Evolutionary conservation across 768 basidiomycete genomes (phyloP), one percentile per base, ranked within the genome.

Genomic region (Boletus pseudopeckii): DNA sequence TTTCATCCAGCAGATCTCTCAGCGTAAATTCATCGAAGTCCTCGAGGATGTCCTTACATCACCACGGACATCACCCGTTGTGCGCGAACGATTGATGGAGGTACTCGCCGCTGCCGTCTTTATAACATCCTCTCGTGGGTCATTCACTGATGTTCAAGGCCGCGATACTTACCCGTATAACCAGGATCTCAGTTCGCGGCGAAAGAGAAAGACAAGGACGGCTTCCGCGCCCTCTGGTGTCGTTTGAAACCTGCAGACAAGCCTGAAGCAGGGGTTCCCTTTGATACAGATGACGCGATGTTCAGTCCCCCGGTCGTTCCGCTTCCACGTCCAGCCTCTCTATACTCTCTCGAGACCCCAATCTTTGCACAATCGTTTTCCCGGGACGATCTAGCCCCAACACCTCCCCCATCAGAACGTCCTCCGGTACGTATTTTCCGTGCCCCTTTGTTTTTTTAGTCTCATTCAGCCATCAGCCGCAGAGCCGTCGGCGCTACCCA

Each of bases 101-200:
- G 86, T 94, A 0, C 74, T 97, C 4, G 90, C 85, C 3, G 91
- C 89, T 20, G 87, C 92, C 8, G 86, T 88, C 1, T 94, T 80
- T 64, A 66, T 70, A 24, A 66, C 65, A 6, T 66, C 62, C 0
- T 56, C 62, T 32, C 65, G 67, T 68, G 60, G 3, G 69, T 54
- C 0, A 3, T 41, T n/a, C 14, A 0, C 30, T 26, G 6, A 17
- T 17, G 9, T 20, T 11, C 32, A 14, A 4, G 4, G 1, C 1
- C 33, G 5, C 15, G 3, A 32, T 20, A 28, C 54, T 58, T 5
- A 64, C 17, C 11, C 18, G 26, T 49, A 26, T 7, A 7, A 37
- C 33, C 53, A 68, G 66, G 67, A 13, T 48, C 50, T 42, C 68
- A 57, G 24, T 34, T 39, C 42, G 26, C 57, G 57, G 53, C 61